Evolutionary conservation across 2,329 filamentous ascomycete genomes (phyloP).

Genomic region (Cryphonectria japonica): DNA sequence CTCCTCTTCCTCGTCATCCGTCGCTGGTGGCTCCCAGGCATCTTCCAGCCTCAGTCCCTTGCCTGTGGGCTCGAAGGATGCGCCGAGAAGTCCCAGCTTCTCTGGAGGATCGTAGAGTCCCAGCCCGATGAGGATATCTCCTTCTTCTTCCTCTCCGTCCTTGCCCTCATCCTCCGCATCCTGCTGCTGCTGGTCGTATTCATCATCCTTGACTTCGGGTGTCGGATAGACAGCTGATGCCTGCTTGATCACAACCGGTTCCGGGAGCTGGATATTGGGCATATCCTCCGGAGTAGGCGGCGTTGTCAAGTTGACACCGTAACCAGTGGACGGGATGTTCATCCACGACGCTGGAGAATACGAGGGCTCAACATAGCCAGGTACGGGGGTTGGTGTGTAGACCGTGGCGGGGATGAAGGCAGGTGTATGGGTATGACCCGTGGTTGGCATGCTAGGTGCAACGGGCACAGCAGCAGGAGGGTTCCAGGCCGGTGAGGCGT

Average conservation of each 20-base stretch:
- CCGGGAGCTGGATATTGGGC: constrained; percentile 53
- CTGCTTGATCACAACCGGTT: constrained; percentile 51
- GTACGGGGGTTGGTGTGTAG: constrained; percentile 12
- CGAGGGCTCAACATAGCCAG: constrained; percentile 28
- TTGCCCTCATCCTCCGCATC: constrained; percentile 53
- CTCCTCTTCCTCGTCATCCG: constrained; percentile 61
- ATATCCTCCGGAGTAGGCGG: constrained; percentile 65
- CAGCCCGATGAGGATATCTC: constrained; percentile 79
- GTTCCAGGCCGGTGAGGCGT: constrained; percentile 46
- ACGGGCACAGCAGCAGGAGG: constrained; percentile 28
- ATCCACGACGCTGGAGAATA: constrained; percentile 27
- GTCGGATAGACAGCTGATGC: constrained; percentile 54
- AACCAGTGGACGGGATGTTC: background rate
- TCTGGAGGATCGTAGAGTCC: constrained; percentile 78
- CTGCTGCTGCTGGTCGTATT: constrained; percentile 55
- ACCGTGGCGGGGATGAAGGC: constrained; percentile 4
- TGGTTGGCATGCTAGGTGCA: constrained; percentile 15
- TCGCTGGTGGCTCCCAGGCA: constrained; percentile 72
- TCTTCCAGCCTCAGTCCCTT: constrained; percentile 83
- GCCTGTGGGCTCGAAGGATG: constrained; percentile 58
- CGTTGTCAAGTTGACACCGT: constrained; percentile 43
- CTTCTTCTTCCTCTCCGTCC: constrained; percentile 43
- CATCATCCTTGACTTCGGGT: constrained; percentile 51
- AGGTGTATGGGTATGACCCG: constrained; percentile 8
- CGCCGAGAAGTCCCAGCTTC: constrained; percentile 54